phyloP scores from a whole-genome alignment of 2,329 filamentous ascomycete species.

The Hypomyces rosellus region DNA sequence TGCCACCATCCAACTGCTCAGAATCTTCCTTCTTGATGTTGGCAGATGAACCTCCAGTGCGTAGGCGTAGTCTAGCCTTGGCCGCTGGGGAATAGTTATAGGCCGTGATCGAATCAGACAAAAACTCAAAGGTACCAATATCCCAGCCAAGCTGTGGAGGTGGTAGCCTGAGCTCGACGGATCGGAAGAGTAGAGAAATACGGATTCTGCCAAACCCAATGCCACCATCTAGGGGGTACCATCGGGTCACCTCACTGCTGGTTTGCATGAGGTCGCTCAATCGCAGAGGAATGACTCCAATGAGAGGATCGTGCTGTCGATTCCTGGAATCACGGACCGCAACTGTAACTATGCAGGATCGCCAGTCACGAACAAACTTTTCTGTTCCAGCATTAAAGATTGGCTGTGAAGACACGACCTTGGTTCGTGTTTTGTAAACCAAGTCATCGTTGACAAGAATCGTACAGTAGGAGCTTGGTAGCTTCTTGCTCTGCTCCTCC shows the following conservation, averaged over 20 bases:
- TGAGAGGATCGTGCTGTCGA: constrained; percentile 87
- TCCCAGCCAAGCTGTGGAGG: constrained; percentile 86
- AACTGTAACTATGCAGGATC: constrained; percentile 77
- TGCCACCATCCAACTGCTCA: constrained; percentile 48
- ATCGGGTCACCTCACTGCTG: constrained; percentile 77
- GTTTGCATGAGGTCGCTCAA: constrained; percentile 83
- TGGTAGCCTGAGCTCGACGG: constrained; percentile 80
- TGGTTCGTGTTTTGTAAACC: constrained; percentile 88
- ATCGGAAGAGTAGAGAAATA: constrained; percentile 84
- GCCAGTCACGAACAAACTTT: constrained; percentile 88
- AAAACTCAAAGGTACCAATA: constrained; percentile 88
- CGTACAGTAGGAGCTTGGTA: constrained; percentile 92
- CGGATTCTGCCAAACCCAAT: constrained; percentile 86
- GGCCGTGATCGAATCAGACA: constrained; percentile 62
- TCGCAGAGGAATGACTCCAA: constrained; percentile 85
- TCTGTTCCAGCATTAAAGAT: constrained; percentile 98
- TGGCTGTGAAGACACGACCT: constrained; percentile 88
- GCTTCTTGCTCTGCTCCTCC: constrained; percentile 70
- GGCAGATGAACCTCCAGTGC: constrained; percentile 78
- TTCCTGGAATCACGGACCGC: constrained; percentile 85
- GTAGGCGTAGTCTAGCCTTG: constrained; percentile 70
- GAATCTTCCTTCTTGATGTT: constrained; percentile 60
- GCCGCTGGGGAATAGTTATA: constrained; percentile 53
- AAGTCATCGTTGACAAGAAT: constrained; percentile 85
- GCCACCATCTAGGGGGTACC: constrained; percentile 95